Evolutionary conservation across 371 early-diverging fungal species (phyloP), one percentile per base, ranked within the genome.

Genomic region (Mucor racemosus): DNA sequence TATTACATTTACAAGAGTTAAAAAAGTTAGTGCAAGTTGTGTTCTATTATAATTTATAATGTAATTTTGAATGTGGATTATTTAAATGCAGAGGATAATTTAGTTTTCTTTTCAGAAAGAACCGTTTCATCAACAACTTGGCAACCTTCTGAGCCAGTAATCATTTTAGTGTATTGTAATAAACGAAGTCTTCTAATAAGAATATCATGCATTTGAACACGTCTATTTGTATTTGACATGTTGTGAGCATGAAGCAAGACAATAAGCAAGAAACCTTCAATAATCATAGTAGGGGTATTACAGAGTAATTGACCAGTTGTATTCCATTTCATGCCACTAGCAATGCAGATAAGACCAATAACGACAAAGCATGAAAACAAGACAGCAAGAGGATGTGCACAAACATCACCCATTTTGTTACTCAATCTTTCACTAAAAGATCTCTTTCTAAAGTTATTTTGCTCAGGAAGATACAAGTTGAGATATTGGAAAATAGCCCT

Each of bases 231-330:
- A 17, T 72, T 60, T 14, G 64, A 60, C 57, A 60, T 40, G 36
- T 72, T 72, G 35, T 72, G 72, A 19, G 64, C 72, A 33, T 69
- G 69, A 4, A 72, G 40, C 19, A 72, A 50, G 9, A 72, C 68
- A 26, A 72, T 68, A 21, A 72, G 38, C 26, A 72, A 38, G 62
- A 72, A 72, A 4, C 69, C 68, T 65, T 72, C 72, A 9, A 72
- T 60, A 31, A 72, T 72, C 61, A 63, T 72, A 11, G 72, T 69
- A 21, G 72, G 72, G 3, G 68, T 60, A 33, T 72, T 72, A 41
- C 69, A 72, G 13, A 72, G 38, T 9, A 72, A 56, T 21, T 72
- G 72, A 34, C 58, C 72, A 0, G 72, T 72, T 40, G 39, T 13
- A 26, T 60, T 72, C 69, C 68, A 72, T 5, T 61, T 4, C 69